phyloP scores from a whole-genome alignment of 495 filamentous ascomycete species.

The Copromyces sp. region DNA sequence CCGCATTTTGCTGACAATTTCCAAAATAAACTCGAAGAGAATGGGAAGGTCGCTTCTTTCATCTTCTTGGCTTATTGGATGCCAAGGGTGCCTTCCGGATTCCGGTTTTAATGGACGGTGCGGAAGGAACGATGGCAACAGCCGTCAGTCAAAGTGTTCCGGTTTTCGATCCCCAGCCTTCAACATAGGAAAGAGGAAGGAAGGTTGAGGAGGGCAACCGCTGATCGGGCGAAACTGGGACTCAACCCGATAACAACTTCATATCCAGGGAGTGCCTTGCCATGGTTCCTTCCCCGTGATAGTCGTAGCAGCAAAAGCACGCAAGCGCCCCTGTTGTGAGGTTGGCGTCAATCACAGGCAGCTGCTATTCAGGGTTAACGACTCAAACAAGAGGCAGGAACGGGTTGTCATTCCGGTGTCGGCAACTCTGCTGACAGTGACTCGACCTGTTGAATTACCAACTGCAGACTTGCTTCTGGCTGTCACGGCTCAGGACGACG shows the following conservation, averaged over 20 bases:
- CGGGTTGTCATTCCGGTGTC: background rate
- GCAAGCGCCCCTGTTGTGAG: background rate
- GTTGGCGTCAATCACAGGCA: background rate
- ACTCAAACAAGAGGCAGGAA: background rate
- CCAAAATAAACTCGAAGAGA: background rate
- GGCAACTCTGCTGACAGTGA: background rate
- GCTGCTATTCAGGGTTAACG: background rate
- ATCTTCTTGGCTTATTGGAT: background rate
- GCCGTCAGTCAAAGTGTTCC: background rate
- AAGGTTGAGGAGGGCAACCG: background rate
- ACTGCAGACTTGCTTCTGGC: background rate
- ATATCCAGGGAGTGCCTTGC: background rate
- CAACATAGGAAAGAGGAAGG: background rate
- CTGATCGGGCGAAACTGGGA: background rate
- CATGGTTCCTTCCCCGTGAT: background rate
- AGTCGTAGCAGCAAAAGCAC: constrained; percentile 1
- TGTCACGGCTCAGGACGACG: too few relatives aligned
- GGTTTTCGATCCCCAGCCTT: background rate
- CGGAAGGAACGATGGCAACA: background rate
- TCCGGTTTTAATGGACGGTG: background rate
- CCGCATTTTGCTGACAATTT: background rate
- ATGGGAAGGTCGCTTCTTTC: background rate
- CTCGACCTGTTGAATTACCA: background rate
- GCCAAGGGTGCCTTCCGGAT: background rate
- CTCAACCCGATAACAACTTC: background rate